Base-by-base conservation (phyloP, 352 stramenopile species). In the Phytophthora rubi region DNA sequence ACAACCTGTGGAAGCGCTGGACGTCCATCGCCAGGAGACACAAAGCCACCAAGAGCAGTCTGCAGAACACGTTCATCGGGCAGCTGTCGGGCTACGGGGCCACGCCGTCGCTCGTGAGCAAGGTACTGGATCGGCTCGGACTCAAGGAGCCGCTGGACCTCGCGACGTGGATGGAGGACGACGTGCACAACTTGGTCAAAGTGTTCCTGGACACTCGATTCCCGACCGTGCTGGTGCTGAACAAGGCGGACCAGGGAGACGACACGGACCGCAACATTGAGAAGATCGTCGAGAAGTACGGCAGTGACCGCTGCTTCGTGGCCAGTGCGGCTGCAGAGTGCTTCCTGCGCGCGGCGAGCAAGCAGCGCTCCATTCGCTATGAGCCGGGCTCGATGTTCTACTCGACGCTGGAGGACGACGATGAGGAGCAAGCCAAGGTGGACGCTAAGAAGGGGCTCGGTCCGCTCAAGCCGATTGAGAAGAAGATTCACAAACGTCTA, bases 221-320 rank as follows among this genome's bases (percentile, higher is more conserved):
- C 70, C 90, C 90, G 12, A 96, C 90, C 1, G 83, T 97, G 10
- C 75, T 97, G 21, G 89, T 96, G 66, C 85, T 97, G 8, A 97
- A 97, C 70, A 97, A 97, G 66, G 89, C 88, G 28, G 90, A 97
- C 61, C 83, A 92, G 39, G 88, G 86, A 33, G 84, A 90, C 23
- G 80, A 96, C 65, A 95, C 90, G 16, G 90, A 96, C 68, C 80
- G 85, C 53, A 96, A 96, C 77, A 96, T 96, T 65, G 83, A 93
- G 47, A 92, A 91, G 32, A 86, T 96, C 53, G 90, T 90, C 3
- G 88, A 96, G 62, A 94, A 94, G 51, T 97, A 97, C 71, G 89
- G 89, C 53, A 91, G 82, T 53, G 87, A 95, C 55, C 83, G 89
- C 23, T 96, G 87, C 76, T 94, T 96, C 59, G 87, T 97, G 44